Evolutionary conservation across 129 eudicot species (phyloP).

Genomic region (Logfia minima): DNA sequence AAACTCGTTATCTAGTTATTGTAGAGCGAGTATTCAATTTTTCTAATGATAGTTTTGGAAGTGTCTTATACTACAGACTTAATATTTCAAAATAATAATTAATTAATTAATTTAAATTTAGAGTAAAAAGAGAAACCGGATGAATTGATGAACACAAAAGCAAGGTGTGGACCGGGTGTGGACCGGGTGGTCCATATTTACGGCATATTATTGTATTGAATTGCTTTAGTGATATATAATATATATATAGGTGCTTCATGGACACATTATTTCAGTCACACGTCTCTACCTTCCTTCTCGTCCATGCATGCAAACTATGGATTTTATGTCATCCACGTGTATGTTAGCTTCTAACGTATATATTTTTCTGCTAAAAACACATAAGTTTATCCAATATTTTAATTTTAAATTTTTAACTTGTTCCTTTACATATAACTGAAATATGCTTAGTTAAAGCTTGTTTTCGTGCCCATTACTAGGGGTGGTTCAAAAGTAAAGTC

Average conservation of each 20-base stretch:
- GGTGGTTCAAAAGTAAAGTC: too few species aligned
- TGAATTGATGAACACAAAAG: background rate
- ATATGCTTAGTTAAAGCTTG: too few species aligned
- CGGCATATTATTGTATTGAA: background rate
- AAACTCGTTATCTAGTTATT: too few species aligned
- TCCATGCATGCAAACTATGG: conserved; percentile 28
- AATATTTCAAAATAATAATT: too few species aligned
- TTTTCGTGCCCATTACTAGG: too few species aligned
- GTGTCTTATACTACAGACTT: too few species aligned
- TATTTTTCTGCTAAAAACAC: background rate
- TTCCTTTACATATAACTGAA: too few species aligned
- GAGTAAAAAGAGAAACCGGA: background rate
- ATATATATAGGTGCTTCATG: conserved; percentile 11
- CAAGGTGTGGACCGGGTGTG: background rate
- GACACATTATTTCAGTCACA: conserved; percentile 6
- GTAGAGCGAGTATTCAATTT: too few species aligned
- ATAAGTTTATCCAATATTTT: too few species aligned
- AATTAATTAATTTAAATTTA: too few species aligned
- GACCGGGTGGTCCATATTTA: conserved; percentile 10
- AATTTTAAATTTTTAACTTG: too few species aligned
- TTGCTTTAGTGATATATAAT: conserved; percentile 14
- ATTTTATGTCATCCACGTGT: conserved; percentile 27
- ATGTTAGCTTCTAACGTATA: background rate
- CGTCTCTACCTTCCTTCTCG: conserved; percentile 10
- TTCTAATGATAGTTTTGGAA: too few species aligned